Conservation (phyloP, 495 filamentous ascomycete genomes). For the Friedmanniomyces simplex region DNA sequence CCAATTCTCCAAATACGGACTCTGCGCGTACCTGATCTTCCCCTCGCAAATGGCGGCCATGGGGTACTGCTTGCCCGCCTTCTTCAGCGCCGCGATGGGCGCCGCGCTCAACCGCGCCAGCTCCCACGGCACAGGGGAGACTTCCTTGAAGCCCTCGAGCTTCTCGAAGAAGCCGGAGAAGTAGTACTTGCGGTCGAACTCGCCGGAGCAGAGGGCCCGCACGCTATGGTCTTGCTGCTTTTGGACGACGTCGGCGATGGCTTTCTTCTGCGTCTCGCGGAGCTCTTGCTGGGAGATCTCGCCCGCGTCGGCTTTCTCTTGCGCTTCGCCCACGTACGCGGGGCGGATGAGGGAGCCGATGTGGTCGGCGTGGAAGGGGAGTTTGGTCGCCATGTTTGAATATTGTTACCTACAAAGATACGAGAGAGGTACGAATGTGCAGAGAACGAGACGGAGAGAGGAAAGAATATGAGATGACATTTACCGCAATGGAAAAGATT, state of each 20-base stretch:
- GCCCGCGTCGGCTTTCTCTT: slow-evolving; percentile 41
- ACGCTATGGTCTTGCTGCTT: slow-evolving; percentile 43
- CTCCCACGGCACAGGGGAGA: slow-evolving; percentile 60
- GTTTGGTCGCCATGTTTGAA: slow-evolving; percentile 21
- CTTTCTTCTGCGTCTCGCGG: slow-evolving; percentile 47
- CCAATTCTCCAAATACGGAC: slow-evolving; percentile 48
- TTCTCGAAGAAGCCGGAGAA: slow-evolving; percentile 64
- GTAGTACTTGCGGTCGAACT: slow-evolving; percentile 47
- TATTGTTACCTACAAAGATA: neutral
- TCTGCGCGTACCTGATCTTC: slow-evolving; percentile 29
- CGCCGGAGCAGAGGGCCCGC: slow-evolving; percentile 62
- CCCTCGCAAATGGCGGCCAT: slow-evolving; percentile 53
- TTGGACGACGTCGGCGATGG: slow-evolving; percentile 35
- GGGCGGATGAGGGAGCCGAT: slow-evolving; percentile 78
- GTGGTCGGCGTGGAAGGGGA: slow-evolving; percentile 77
- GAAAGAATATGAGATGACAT: neutral
- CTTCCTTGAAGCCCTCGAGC: slow-evolving; percentile 59
- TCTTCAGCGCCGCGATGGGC: slow-evolving; percentile 21
- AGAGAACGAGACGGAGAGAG: no score
- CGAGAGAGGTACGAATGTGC: neutral
- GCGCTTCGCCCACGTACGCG: slow-evolving; percentile 50
- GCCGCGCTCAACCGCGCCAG: slow-evolving; percentile 14
- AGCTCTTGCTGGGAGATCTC: slow-evolving; percentile 37
- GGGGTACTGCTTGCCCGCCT: slow-evolving; percentile 19
- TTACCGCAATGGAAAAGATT: neutral